phyloP scores from a whole-genome alignment of 768 basidiomycete genomes.

The Naganishia kalamii region DNA sequence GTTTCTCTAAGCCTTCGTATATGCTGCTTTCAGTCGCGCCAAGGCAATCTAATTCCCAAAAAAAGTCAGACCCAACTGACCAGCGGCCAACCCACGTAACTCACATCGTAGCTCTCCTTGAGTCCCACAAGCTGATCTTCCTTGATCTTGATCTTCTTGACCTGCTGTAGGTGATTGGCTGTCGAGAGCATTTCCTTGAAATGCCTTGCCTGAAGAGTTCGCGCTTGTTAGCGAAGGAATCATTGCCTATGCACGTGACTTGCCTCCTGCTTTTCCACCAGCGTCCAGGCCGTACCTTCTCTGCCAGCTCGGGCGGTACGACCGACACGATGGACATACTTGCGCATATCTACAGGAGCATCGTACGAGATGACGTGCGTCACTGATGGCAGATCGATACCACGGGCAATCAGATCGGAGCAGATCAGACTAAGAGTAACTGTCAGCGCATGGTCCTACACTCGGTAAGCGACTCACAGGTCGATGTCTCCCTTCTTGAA shows the following conservation, averaged over 20 bases:
- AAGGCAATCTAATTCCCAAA: constrained; percentile 31
- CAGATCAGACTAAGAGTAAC: constrained; percentile 66
- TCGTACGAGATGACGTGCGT: constrained; percentile 93
- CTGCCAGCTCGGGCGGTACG: constrained; percentile 90
- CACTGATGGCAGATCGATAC: constrained; percentile 88
- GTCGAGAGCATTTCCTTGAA: constrained; percentile 77
- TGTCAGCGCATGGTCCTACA: background rate
- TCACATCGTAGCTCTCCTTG: constrained; percentile 62
- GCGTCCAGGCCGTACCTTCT: constrained; percentile 80
- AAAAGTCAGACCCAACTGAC: background rate
- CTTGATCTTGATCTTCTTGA: constrained; percentile 63
- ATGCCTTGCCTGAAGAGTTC: constrained; percentile 61
- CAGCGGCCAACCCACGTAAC: constrained; percentile 16
- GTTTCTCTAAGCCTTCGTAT: constrained; percentile 21
- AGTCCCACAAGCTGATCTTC: constrained; percentile 60
- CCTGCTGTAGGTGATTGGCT: constrained; percentile 61
- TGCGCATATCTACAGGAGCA: constrained; percentile 91
- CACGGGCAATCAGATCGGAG: constrained; percentile 90
- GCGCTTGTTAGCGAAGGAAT: constrained; percentile 2
- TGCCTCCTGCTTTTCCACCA: constrained; percentile 78
- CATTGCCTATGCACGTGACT: constrained; percentile 1
- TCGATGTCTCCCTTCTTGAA: constrained; percentile 77
- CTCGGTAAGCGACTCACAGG: constrained; percentile 55
- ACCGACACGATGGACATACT: constrained; percentile 96
- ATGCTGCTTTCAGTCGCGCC: constrained; percentile 32